Evolutionary conservation across 78 protist species (phyloP).

Genomic region (Guillardia theta): DNA sequence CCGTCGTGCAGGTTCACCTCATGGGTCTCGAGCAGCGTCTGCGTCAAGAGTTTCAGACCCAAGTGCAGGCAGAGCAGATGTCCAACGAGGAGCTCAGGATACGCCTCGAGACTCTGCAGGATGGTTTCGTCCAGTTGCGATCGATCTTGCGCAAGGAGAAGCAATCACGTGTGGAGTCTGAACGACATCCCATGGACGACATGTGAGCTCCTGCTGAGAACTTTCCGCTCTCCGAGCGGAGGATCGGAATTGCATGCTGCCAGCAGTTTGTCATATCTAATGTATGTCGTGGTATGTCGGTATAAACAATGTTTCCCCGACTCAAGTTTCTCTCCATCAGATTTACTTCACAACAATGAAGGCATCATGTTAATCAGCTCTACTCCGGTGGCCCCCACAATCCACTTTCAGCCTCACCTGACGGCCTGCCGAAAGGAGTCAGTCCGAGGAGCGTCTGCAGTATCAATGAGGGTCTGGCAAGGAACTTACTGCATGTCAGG

Average conservation of each 20-base stretch:
- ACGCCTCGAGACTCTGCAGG: slow-evolving; percentile 31
- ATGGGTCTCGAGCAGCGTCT: slow-evolving; percentile 44
- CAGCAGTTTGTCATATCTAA: neutral
- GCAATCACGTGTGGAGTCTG: slow-evolving; percentile 14
- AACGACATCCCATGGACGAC: neutral
- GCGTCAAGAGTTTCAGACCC: slow-evolving; percentile 36
- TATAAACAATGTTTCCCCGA: neutral
- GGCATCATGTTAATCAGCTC: neutral
- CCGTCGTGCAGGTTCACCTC: no score
- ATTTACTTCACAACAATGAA: neutral
- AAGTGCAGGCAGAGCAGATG: slow-evolving; percentile 43
- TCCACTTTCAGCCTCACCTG: neutral
- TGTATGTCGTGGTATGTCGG: neutral
- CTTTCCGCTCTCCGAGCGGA: neutral
- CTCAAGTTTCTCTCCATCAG: no score
- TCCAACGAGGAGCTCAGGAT: slow-evolving; percentile 33
- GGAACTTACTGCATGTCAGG: neutral
- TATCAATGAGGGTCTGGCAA: neutral
- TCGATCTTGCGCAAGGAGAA: slow-evolving; percentile 40
- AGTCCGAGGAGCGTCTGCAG: neutral
- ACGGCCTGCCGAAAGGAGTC: neutral
- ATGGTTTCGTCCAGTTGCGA: slow-evolving; percentile 28
- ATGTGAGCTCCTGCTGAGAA: neutral
- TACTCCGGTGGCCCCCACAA: neutral
- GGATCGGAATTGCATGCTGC: neutral